A percentile compares a stretch with the other conserved stretches of the same genome.
Conservation (phyloP, 371 early-diverging fungal species). For the Quaeritorhiza haematococci region DNA sequence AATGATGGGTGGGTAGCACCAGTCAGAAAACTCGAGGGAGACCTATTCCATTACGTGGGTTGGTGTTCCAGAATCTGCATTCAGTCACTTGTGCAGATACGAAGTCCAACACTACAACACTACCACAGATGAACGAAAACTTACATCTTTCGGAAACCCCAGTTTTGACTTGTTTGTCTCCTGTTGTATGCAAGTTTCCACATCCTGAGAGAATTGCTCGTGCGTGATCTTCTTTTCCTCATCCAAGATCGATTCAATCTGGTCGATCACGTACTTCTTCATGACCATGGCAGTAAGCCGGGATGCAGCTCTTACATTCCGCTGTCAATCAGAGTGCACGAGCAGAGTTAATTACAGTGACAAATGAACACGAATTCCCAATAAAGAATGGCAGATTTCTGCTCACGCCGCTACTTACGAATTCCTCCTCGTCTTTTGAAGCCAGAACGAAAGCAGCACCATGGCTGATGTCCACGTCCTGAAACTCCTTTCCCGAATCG, state of each 20-base stretch:
- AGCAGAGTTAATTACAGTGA: neutral
- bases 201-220: constrained; percentile 71
- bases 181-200: constrained; percentile 69
- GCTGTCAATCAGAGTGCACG: constrained; percentile 43
- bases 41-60: constrained; percentile 11
- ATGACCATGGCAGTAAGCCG: constrained; percentile 69
- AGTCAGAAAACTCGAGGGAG: constrained; percentile 61
- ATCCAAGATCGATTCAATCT: constrained; percentile 81
- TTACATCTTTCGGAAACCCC: constrained; percentile 51
- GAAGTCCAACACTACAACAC: neutral
- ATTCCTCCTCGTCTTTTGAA: constrained; percentile 84
- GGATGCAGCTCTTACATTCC: constrained; percentile 67
- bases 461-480: constrained; percentile 65
- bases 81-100: neutral
- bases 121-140: neutral
- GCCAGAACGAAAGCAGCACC: constrained; percentile 74
- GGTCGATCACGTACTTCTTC: constrained; percentile 78
- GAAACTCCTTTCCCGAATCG: constrained; percentile 41
- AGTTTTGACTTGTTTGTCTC: constrained; percentile 52
- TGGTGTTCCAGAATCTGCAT: constrained; percentile 10
- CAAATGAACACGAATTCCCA: neutral
- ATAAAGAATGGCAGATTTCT: no score
- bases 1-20: constrained; percentile 93
- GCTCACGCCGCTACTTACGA: constrained; percentile 60
- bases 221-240: constrained; percentile 83